Evolutionary conservation across 2,329 filamentous ascomycete species (phyloP).

Genomic region (Daldinia eschscholtzii): DNA sequence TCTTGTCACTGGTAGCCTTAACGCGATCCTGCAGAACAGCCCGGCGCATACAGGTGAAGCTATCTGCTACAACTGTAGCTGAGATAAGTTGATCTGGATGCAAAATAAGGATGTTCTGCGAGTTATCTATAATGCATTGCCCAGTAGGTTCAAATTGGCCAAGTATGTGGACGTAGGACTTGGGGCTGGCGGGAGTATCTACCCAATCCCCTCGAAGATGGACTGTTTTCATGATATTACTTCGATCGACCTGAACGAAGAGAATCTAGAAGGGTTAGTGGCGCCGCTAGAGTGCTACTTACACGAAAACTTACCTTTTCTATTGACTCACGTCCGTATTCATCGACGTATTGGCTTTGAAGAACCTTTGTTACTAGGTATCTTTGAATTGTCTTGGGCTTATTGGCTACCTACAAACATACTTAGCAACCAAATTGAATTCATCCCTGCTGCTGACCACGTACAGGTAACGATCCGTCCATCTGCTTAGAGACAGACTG

Average conservation of each 20-base stretch:
- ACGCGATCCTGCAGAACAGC: constrained; percentile 95
- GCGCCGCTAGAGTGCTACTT: neutral
- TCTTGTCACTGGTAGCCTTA: constrained; percentile 87
- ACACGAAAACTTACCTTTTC: constrained; percentile 74
- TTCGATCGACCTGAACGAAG: constrained; percentile 82
- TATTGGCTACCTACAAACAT: constrained; percentile 73
- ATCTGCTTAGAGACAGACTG: constrained; percentile 68
- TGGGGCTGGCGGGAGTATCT: constrained; percentile 79
- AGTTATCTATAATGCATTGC: constrained; percentile 85
- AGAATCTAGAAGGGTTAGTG: constrained; percentile 71
- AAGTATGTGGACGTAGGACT: constrained; percentile 87
- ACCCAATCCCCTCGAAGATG: constrained; percentile 88
- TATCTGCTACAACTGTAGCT: constrained; percentile 95
- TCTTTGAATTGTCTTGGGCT: constrained; percentile 82
- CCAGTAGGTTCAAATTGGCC: constrained; percentile 78
- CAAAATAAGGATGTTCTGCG: constrained; percentile 85
- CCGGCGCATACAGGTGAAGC: constrained; percentile 89
- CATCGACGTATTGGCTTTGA: constrained; percentile 75
- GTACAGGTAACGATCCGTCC: constrained; percentile 62
- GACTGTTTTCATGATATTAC: constrained; percentile 74
- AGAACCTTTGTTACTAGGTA: constrained; percentile 84
- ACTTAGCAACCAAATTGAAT: constrained; percentile 69
- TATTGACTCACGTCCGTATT: constrained; percentile 67
- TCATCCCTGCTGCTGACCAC: constrained; percentile 57
- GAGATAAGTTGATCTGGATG: constrained; percentile 97